A percentile compares a stretch with the other conserved stretches of the same genome.
phyloP scores from a whole-genome alignment of 257 asterid genomes.

The Fraxinus cuspidata region DNA sequence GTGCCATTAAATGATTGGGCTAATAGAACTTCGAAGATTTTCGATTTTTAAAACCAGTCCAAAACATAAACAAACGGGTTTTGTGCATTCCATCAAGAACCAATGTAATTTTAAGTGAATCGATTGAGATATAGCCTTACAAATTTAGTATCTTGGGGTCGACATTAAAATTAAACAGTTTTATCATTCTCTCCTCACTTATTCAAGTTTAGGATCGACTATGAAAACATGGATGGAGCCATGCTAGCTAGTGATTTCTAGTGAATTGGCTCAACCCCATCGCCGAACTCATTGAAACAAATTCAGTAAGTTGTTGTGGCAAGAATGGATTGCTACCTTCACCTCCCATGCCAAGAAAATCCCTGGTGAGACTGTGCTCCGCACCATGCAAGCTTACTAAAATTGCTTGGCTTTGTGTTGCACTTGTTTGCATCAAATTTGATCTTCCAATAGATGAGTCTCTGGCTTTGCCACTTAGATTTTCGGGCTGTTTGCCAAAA shows the following conservation, averaged over 20 bases:
- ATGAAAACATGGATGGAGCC: not conserved
- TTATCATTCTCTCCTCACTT: not conserved
- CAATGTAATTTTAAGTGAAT: too few species aligned
- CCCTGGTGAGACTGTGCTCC: conserved; percentile 48
- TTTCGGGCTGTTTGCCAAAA: conserved; percentile 23
- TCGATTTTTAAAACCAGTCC: not conserved
- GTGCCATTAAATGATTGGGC: too few species aligned
- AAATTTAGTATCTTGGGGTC: too few species aligned
- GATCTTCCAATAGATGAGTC: conserved; percentile 25
- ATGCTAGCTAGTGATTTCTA: conserved; percentile 28
- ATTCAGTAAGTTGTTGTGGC: conserved; percentile 52
- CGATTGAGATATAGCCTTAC: too few species aligned
- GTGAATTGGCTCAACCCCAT: conserved; percentile 53
- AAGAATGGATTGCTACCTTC: conserved; percentile 44
- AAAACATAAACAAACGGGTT: too few species aligned
- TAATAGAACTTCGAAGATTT: too few species aligned
- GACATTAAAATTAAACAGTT: too few species aligned
- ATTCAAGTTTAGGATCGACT: not conserved
- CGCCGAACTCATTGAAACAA: conserved; percentile 52
- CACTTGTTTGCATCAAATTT: conserved; percentile 26
- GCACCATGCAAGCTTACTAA: conserved; percentile 26
- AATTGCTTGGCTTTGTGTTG: conserved; percentile 3
- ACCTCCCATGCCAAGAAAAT: conserved; percentile 64
- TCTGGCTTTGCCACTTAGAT: not conserved
- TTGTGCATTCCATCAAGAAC: too few species aligned